phyloP scores from a whole-genome alignment of 2,329 filamentous ascomycete species.

The Dichotomopilus funicola region DNA sequence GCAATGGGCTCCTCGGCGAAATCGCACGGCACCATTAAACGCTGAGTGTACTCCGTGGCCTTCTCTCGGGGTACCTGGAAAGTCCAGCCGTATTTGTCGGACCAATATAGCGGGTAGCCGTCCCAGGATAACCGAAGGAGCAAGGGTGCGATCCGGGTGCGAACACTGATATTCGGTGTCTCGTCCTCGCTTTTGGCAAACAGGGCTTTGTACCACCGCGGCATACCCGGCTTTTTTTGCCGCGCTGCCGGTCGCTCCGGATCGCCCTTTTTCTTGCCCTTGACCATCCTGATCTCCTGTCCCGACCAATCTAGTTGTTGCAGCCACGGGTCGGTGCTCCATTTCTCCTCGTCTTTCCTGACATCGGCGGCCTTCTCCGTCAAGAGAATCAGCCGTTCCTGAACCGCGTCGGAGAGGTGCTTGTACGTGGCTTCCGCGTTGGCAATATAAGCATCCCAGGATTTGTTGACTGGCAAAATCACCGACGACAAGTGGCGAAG shows the following conservation, averaged over 20 bases:
- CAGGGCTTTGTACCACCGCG: slow-evolving; percentile 91
- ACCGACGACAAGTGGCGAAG: slow-evolving; percentile 88
- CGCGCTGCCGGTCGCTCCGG: slow-evolving; percentile 68
- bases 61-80: slow-evolving; percentile 67
- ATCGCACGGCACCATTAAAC: slow-evolving; percentile 67
- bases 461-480: slow-evolving; percentile 81
- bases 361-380: slow-evolving; percentile 70
- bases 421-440: slow-evolving; percentile 83
- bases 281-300: slow-evolving; percentile 85
- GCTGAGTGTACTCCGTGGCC: slow-evolving; percentile 57
- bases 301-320: slow-evolving; percentile 92
- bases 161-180: slow-evolving; percentile 68
- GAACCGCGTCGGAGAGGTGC: slow-evolving; percentile 67
- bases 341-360: slow-evolving; percentile 62
- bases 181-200: slow-evolving; percentile 61
- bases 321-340: slow-evolving; percentile 81
- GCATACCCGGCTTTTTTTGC: slow-evolving; percentile 93
- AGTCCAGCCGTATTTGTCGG: slow-evolving; percentile 86
- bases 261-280: slow-evolving; percentile 81
- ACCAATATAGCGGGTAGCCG: slow-evolving; percentile 84
- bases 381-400: slow-evolving; percentile 66
- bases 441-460: slow-evolving; percentile 78
- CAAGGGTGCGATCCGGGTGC: slow-evolving; percentile 80
- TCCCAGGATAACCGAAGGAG: slow-evolving; percentile 84
- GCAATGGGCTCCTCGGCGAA: slow-evolving; percentile 68